Evolutionary conservation across 495 filamentous ascomycete genomes (phyloP).

Genomic region (Daldinia concentrica): DNA sequence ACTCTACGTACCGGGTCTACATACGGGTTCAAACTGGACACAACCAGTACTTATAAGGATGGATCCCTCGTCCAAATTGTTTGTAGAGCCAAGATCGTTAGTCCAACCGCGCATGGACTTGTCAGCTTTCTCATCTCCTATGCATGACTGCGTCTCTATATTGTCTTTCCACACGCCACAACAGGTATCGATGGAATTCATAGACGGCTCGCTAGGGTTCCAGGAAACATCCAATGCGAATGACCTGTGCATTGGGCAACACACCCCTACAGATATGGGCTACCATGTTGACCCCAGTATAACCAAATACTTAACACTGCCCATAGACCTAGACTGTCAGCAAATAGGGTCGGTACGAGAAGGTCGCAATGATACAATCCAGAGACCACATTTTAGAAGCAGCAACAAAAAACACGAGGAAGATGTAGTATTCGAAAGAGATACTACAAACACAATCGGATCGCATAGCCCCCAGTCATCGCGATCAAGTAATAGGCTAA

Average conservation of each 20-base stretch:
- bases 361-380: background rate
- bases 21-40: background rate
- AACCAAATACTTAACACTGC: slow-evolving; percentile 9
- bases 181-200: slow-evolving; percentile 17
- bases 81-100: slow-evolving; percentile 13
- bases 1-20: slow-evolving; percentile 7
- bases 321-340: slow-evolving; percentile 10
- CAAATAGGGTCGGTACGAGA: background rate
- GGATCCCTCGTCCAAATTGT: slow-evolving; percentile 16
- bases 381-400: background rate
- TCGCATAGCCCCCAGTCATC: slow-evolving; percentile 29
- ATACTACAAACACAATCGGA: background rate
- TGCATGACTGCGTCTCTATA: slow-evolving; percentile 1
- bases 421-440: background rate
- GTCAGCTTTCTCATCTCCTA: slow-evolving; percentile 6
- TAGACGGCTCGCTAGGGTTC: slow-evolving; percentile 11
- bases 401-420: background rate
- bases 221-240: background rate
- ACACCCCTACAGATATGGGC: slow-evolving; percentile 1
- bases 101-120: background rate
- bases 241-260: background rate
- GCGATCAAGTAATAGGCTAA: slow-evolving; percentile 27
- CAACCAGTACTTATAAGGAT: slow-evolving; percentile 23
- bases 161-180: slow-evolving; percentile 3
- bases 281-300: slow-evolving; percentile 4